Evolutionary conservation across 164 flowering plant genomes (phyloP), one percentile per base, ranked within the genome.

Genomic region (Tetracentron sinense): DNA sequence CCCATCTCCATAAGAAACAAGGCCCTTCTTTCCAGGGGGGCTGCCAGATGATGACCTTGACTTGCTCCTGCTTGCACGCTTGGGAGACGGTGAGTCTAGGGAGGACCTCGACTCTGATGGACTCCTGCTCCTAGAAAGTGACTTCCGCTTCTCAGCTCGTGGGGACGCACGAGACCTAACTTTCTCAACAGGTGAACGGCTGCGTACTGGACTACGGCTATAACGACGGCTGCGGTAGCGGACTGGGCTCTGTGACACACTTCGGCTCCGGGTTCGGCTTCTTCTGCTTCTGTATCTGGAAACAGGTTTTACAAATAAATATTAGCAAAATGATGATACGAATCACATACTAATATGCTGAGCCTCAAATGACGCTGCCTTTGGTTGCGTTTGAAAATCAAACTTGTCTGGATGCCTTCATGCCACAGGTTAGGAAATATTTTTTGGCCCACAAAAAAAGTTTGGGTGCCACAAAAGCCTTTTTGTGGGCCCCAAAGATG

Each of bases 231-330:
- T 47, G 11, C 92, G 82, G 65, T 85, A 83, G 8, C 83, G 83
- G 12, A 72, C 65, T 29, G 99, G 99, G 56, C 99, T 90, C 29
- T 81, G 87, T 26, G 97, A 92, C 5, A 68, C 69, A 71, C 89
- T 83, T 1, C 81, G 85, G 57, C 92, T 90, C 16, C 82, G 70
- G n/a, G 83, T 75, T 70, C 89, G 72, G 72, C 96, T 92, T 78
- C 98, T 82, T 57, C 98, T 83, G 70, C 84, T 64, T 62, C 97
- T 83, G 76, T 84, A 94, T 68, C 97, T 90, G 84, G 54, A 71
- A 22, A 29, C 7, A 27, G 44, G 50, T 20, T 56, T 30, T 54
- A 3, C 8, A 22, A 38, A 10, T 12, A 1, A 38, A 38, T 8
- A 33, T 4, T 4, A 4, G 38, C 4, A 33, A 33, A 4, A 33